Evolutionary conservation across 1,284 basidiomycete genomes (phyloP).

Genomic region (Microbotryomycetes sp.): DNA sequence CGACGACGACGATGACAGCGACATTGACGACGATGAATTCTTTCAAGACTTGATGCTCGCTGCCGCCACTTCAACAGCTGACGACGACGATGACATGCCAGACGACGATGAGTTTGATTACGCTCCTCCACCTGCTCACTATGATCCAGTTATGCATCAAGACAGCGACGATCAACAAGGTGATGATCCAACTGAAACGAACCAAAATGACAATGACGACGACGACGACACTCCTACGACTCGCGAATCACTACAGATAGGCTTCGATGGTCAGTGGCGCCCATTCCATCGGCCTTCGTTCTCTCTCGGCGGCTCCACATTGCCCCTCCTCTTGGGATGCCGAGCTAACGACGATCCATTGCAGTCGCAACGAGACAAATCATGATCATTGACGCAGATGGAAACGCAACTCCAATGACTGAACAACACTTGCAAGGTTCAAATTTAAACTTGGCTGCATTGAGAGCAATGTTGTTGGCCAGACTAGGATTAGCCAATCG

Average conservation of each 20-base stretch:
- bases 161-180: not conserved
- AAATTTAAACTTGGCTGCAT: slow-evolving; percentile 15
- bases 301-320: not conserved
- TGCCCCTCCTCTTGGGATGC: not conserved
- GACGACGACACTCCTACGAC: not conserved
- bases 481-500: slow-evolving; percentile 6
- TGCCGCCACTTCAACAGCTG: not conserved
- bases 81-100: not conserved
- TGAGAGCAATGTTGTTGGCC: slow-evolving; percentile 26
- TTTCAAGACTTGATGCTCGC: slow-evolving; percentile 13
- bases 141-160: not conserved
- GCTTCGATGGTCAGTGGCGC: slow-evolving; percentile 24
- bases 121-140: not conserved
- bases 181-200: too few relatives aligned
- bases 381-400: slow-evolving; percentile 21
- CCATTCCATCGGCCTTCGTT: not conserved
- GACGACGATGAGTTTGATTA: slow-evolving; percentile 15
- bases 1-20: slow-evolving; percentile 28
- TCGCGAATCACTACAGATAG: slow-evolving; percentile 16
- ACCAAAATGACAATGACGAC: slow-evolving; percentile 2
- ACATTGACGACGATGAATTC: slow-evolving; percentile 32
- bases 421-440: slow-evolving; percentile 13
- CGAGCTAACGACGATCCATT: not conserved
- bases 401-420: slow-evolving; percentile 12
- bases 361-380: slow-evolving; percentile 23